phyloP scores from a whole-genome alignment of 176 grass and related monocot genomes.

The Ananas comosus region DNA sequence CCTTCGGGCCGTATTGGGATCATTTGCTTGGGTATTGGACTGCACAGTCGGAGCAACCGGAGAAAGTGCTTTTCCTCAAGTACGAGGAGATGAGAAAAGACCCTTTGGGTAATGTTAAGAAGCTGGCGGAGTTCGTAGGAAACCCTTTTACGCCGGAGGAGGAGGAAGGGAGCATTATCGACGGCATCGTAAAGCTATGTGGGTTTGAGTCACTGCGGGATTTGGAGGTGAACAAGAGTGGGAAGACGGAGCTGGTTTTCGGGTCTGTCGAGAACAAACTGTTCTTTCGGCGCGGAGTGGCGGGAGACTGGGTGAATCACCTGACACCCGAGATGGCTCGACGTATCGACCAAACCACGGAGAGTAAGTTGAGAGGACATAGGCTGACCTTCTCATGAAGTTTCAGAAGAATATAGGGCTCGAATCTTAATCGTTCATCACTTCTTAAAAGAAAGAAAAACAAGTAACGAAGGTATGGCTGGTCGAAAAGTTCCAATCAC shows the following conservation, averaged over 20 bases:
- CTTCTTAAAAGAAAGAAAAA: neutral
- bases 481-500: too few relatives aligned
- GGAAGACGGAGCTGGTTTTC: neutral
- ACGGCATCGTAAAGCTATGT: slow-evolving; percentile 5
- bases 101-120: neutral
- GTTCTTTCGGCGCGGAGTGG: slow-evolving; percentile 9
- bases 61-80: slow-evolving; percentile 22
- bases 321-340: slow-evolving; percentile 8
- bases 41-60: slow-evolving; percentile 1
- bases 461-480: too few relatives aligned
- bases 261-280: neutral
- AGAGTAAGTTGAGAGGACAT: slow-evolving; percentile 4
- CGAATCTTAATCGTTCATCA: neutral
- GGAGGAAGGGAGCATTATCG: neutral
- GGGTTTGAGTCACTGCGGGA: neutral
- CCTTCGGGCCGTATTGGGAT: neutral
- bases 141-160: slow-evolving; percentile 6
- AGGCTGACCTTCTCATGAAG: too few relatives aligned
- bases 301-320: slow-evolving; percentile 15
- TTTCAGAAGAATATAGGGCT: neutral
- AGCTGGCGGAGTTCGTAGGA: slow-evolving; percentile 10
- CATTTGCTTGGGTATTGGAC: slow-evolving; percentile 23
- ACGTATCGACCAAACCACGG: neutral
- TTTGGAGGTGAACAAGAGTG: slow-evolving; percentile 5
- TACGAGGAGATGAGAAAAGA: slow-evolving; percentile 18